Conservation (phyloP, 768 basidiomycete species). For the Tricholoma terreum region DNA sequence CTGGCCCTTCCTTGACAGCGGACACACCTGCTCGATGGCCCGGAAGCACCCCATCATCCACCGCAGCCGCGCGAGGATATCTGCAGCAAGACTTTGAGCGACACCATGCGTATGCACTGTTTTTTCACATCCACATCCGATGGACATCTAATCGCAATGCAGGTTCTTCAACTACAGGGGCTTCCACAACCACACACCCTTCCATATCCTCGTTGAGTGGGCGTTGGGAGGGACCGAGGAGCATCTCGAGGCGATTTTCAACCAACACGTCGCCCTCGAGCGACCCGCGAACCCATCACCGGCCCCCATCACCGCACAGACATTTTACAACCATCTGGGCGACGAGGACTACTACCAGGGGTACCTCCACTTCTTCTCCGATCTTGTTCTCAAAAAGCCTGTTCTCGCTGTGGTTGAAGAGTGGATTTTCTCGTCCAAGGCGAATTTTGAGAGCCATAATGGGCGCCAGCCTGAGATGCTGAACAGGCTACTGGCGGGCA, state of each 20-base stretch:
- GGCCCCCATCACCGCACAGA: slow-evolving; percentile 38
- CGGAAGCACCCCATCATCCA: too few relatives aligned
- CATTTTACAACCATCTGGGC: slow-evolving; percentile 52
- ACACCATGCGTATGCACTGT: too few relatives aligned
- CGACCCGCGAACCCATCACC: slow-evolving; percentile 38
- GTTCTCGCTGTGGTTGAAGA: slow-evolving; percentile 44
- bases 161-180: slow-evolving; percentile 39
- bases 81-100: too few relatives aligned
- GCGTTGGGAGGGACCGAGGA: slow-evolving; percentile 22
- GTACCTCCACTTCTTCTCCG: slow-evolving; percentile 50
- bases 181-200: slow-evolving; percentile 49
- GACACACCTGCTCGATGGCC: too few relatives aligned
- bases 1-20: too few relatives aligned
- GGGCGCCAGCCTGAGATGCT: slow-evolving; percentile 40
- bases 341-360: slow-evolving; percentile 51
- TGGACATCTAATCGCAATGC: too few relatives aligned
- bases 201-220: too few relatives aligned
- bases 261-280: slow-evolving; percentile 30
- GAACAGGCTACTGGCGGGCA: slow-evolving; percentile 49
- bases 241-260: slow-evolving; percentile 35
- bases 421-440: slow-evolving; percentile 49
- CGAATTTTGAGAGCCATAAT: slow-evolving; percentile 36
- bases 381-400: slow-evolving; percentile 37
- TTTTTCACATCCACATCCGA: too few relatives aligned
- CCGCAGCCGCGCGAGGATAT: too few relatives aligned